phyloP scores from a whole-genome alignment of 495 filamentous ascomycete species.

The Cryomyces minteri region DNA sequence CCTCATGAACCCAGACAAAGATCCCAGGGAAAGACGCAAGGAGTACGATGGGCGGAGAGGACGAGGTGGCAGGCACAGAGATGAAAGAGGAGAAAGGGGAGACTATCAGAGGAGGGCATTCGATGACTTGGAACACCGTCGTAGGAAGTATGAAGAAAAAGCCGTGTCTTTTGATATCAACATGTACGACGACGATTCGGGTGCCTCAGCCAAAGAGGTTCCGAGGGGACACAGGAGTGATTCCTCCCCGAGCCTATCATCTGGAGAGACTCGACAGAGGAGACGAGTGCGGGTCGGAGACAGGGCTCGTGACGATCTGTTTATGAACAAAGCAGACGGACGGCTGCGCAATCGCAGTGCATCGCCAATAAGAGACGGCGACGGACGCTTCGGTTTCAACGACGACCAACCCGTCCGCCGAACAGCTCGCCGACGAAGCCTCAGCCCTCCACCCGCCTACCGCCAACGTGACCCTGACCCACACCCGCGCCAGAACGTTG shows the following conservation, averaged over 20 bases:
- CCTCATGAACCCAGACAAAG: conserved; percentile 72
- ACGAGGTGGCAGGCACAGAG: conserved; percentile 20
- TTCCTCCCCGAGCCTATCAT: not conserved
- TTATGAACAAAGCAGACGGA: conserved; percentile 25
- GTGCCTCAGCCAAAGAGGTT: not conserved
- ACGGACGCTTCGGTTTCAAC: conserved; percentile 33
- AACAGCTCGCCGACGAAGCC: not conserved
- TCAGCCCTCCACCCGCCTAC: conserved; percentile 1
- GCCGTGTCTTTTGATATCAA: conserved; percentile 44
- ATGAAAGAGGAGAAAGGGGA: conserved; percentile 33
- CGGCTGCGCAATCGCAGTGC: conserved; percentile 46
- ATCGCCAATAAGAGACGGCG: conserved; percentile 50
- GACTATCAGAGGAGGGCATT: conserved; percentile 38
- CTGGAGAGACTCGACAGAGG: conserved; percentile 7
- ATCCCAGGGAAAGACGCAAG: conserved; percentile 51
- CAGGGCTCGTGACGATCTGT: conserved; percentile 6
- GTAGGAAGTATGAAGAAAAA: conserved; percentile 28
- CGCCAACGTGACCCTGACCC: conserved; percentile 2
- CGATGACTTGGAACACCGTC: conserved; percentile 35
- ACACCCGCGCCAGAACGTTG: not conserved
- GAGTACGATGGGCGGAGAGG: conserved; percentile 15
- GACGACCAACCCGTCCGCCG: conserved; percentile 8
- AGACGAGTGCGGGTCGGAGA: conserved; percentile 22
- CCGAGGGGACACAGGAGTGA: not conserved
- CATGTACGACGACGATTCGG: conserved; percentile 58